A percentile compares a stretch with the other conserved stretches of the same genome.
These are phyloP conservation scores for Vaccinium corymbosum DNA, from an alignment of 148 eudicot species.

Conservation along the genomic window DNA sequence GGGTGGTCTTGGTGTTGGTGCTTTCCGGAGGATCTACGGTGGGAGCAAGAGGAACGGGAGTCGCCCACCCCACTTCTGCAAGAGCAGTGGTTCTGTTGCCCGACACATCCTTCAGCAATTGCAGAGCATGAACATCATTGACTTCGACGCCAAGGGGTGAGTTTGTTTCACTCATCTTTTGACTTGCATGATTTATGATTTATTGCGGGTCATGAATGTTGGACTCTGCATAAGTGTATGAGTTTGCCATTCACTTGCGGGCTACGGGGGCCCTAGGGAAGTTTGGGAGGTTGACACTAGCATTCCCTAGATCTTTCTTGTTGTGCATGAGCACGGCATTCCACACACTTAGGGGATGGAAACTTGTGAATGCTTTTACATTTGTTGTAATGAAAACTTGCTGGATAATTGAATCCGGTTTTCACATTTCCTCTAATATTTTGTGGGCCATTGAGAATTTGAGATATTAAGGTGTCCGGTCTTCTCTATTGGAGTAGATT, in stretches of 20 bases:
- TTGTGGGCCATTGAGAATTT: background rate
- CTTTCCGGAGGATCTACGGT: conserved; percentile 35
- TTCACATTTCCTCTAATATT: background rate
- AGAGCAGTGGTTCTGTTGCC: conserved; percentile 77
- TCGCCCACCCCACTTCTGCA: conserved; percentile 76
- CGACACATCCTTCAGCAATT: conserved; percentile 77
- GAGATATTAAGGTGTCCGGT: background rate
- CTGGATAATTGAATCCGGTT: background rate
- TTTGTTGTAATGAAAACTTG: background rate
- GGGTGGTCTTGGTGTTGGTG: conserved; percentile 78
- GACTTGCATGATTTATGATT: background rate
- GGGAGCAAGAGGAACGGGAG: conserved; percentile 55
- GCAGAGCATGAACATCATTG: conserved; percentile 58
- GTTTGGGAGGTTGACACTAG: background rate
- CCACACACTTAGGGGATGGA: background rate
- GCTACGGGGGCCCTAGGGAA: background rate
- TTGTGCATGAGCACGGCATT: background rate
- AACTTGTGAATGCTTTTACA: background rate
- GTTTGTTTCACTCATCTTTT: conserved; percentile 13
- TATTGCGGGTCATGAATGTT: background rate
- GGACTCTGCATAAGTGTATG: background rate
- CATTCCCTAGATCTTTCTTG: background rate
- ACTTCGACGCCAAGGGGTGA: conserved; percentile 71
- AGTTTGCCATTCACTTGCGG: background rate
- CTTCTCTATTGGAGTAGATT: background rate